phyloP scores from a whole-genome alignment of 345 rosid genomes.

The Fremontodendron californicum region DNA sequence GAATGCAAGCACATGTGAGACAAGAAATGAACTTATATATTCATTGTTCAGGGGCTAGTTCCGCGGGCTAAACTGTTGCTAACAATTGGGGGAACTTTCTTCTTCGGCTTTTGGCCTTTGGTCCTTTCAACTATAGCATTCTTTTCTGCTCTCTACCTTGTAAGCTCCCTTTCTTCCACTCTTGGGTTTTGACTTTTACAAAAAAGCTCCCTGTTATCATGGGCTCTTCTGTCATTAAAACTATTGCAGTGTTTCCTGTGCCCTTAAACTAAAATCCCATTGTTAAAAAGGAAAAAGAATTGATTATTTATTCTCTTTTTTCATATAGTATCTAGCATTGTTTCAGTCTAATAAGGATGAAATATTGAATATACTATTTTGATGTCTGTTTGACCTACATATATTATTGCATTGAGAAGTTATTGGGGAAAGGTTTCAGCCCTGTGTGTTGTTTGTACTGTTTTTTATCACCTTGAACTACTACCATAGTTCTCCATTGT shows the following conservation, averaged over 20 bases:
- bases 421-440: not conserved
- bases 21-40: not conserved
- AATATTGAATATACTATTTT: not conserved
- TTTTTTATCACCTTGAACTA: not conserved
- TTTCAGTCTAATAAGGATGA: not conserved
- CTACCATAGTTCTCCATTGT: not conserved
- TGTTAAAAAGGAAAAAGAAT: not conserved
- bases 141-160: constrained; percentile 76
- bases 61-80: constrained; percentile 85
- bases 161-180: constrained; percentile 36
- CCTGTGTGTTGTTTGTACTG: not conserved
- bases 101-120: constrained; percentile 83
- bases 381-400: not conserved
- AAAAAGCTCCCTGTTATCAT: not conserved
- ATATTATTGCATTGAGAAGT: not conserved
- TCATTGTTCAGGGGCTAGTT: constrained; percentile 70
- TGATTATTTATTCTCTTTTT: not conserved
- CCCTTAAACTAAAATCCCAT: not conserved
- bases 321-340: not conserved
- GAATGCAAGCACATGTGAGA: not conserved
- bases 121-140: constrained; percentile 58
- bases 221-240: not conserved
- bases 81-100: constrained; percentile 86
- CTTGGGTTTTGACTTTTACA: not conserved
- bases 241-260: not conserved